Evolutionary conservation across 257 asterid species (phyloP).

Genomic region (Paraleonurus japonicus): DNA sequence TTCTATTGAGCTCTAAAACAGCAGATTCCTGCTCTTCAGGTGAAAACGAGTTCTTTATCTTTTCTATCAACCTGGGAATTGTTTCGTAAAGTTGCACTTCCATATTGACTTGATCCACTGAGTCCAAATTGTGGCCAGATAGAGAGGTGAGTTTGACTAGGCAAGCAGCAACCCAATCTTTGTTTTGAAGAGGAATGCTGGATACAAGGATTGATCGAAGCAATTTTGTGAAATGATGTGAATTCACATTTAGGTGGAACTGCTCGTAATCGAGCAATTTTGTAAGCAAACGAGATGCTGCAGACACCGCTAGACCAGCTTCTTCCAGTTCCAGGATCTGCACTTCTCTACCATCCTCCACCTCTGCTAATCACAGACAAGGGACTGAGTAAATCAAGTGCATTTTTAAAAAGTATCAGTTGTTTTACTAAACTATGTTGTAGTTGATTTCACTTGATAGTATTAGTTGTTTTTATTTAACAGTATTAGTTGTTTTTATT

Average conservation of each 20-base stretch:
- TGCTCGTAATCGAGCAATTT: conserved; percentile 51
- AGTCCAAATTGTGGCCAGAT: conserved; percentile 32
- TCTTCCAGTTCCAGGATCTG: conserved; percentile 62
- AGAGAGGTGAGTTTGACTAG: conserved; percentile 59
- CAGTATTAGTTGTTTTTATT: not conserved
- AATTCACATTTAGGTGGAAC: conserved; percentile 36
- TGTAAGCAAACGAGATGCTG: conserved; percentile 65
- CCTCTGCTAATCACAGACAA: conserved; percentile 32
- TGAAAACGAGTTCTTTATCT: conserved; percentile 46
- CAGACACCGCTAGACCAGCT: conserved; percentile 66
- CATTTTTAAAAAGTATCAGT: not conserved
- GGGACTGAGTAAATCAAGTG: not conserved
- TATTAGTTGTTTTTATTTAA: no score
- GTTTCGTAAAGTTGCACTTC: conserved; percentile 76
- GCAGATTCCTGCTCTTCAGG: conserved; percentile 60
- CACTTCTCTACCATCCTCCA: conserved; percentile 37
- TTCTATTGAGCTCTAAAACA: conserved; percentile 69
- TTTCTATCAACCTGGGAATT: conserved; percentile 71
- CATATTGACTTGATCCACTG: conserved; percentile 42
- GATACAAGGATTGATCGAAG: conserved; percentile 60
- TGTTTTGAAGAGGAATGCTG: conserved; percentile 52
- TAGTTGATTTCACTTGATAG: not conserved
- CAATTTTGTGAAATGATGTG: conserved; percentile 38
- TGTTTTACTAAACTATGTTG: no score
- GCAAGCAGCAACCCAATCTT: conserved; percentile 83